These are phyloP conservation scores for Brettanomyces sp. DNA, from an alignment of 805 yeast genomes.

Conservation along the genomic window DNA sequence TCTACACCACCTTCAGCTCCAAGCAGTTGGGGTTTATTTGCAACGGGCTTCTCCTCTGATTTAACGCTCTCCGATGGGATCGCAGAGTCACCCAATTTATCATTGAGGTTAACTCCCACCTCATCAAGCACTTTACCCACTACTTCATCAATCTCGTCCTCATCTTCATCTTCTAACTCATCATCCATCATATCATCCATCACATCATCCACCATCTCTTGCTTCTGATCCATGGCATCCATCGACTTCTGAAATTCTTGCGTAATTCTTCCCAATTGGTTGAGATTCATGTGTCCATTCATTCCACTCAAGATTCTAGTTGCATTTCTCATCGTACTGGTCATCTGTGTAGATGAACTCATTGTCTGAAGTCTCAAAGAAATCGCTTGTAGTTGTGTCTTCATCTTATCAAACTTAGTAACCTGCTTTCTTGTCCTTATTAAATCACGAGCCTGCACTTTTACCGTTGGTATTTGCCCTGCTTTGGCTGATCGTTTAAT, in stretches of 20 bases:
- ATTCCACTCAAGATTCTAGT: constrained; percentile 74
- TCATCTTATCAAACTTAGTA: constrained; percentile 85
- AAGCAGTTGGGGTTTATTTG: constrained; percentile 32
- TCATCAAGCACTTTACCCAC: constrained; percentile 90
- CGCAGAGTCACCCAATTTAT: constrained; percentile 26
- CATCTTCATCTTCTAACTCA: constrained; percentile 74
- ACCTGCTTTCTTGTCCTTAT: constrained; percentile 79
- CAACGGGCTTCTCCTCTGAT: constrained; percentile 7
- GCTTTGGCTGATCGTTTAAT: constrained; percentile 87
- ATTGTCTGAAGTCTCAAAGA: constrained; percentile 87
- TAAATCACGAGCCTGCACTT: constrained; percentile 91
- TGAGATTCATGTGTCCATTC: constrained; percentile 82
- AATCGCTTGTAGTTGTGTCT: constrained; percentile 92
- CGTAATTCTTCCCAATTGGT: constrained; percentile 79
- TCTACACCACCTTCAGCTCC: constrained; percentile 29
- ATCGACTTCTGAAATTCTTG: constrained; percentile 93
- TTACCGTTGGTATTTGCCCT: constrained; percentile 83
- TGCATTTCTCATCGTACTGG: constrained; percentile 89
- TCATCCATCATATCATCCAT: constrained; percentile 94
- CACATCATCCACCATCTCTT: constrained; percentile 98
- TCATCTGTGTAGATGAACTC: constrained; percentile 91
- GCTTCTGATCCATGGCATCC: constrained; percentile 97
- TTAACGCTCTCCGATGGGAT: constrained; percentile 28
- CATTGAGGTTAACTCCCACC: constrained; percentile 78
- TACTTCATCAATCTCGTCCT: constrained; percentile 81